Evolutionary conservation across 1,139 yeast species (phyloP), one percentile per base, ranked within the genome.

Genomic region (Saccharomycopsis hybrid): DNA sequence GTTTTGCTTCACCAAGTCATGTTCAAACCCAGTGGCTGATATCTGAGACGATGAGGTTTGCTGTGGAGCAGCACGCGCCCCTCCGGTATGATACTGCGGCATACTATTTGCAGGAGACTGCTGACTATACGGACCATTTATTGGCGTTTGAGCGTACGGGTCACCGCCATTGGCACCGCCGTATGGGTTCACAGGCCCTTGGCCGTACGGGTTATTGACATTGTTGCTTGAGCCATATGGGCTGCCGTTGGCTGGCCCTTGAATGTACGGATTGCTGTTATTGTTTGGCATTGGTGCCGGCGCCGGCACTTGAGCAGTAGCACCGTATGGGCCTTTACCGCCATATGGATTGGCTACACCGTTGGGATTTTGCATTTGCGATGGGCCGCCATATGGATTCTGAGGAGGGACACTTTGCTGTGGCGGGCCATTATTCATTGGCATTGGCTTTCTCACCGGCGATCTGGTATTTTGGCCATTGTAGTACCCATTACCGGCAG

Each of bases 1-100:
- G n/a, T 28, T 44, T 29, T 51, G 54, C 18, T 37, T 32, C 33
- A 51, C 51, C 5, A 51, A n/a, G 24, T 51, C 54, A 18, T 27
- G 7, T 18, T 51, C 54, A 51, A 51, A 48, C 31, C 49, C 52
- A 13, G 28, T 31, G 8, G 13, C n/a, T 7, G 53, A 50, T 2
- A 48, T 4, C 18, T 35, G 50, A 13, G 50, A 46, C 7, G 40
- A 28, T 8, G 33, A 13, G n/a, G 52, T 49, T 33, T 8, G 24
- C 25, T 49, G 52, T 9, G 52, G 46, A 11, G 44, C 41, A 8
- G 45, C 38, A n/a, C n/a, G n/a, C 9, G 11, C 5, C 3, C 28
- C 41, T 5, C 44, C 49, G 11, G 33, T 31, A 31, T n/a, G n/a
- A n/a, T n/a, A n/a, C n/a, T n/a, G n/a, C n/a, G n/a, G n/a, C n/a